A percentile compares a stretch with the other conserved stretches of the same genome.
These are phyloP conservation scores for Penicillium coffeae DNA, from an alignment of 495 filamentous ascomycete species.

Conservation along the genomic window DNA sequence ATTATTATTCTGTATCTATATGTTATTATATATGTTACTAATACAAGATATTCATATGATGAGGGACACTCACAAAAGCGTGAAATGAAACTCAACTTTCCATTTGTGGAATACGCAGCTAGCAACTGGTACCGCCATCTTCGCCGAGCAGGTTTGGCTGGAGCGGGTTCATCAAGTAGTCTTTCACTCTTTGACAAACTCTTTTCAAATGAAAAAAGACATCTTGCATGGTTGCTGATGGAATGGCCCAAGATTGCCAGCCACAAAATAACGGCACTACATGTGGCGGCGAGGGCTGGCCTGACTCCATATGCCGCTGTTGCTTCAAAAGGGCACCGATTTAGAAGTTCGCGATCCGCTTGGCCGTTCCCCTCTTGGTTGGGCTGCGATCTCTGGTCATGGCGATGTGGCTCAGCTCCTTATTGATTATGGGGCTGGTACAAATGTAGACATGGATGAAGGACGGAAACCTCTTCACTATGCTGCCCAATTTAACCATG, in stretches of 20 bases:
- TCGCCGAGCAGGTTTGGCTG: slow-evolving; percentile 3
- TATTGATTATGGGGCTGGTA: slow-evolving; percentile 19
- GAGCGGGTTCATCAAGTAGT: slow-evolving; percentile 5
- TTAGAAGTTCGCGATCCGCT: slow-evolving; percentile 7
- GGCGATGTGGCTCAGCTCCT: slow-evolving; percentile 17
- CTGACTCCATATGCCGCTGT: slow-evolving; percentile 12
- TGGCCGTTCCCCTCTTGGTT: slow-evolving; percentile 22
- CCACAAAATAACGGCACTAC: slow-evolving; percentile 17
- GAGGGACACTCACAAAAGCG: no score
- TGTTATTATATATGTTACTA: no score
- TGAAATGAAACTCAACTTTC: slow-evolving; percentile 8
- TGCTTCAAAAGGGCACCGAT: slow-evolving; percentile 12
- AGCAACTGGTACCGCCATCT: slow-evolving; percentile 16
- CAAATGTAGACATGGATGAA: slow-evolving; percentile 10
- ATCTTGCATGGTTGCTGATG: slow-evolving; percentile 14
- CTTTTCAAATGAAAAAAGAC: slow-evolving; percentile 3
- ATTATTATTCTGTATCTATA: no score
- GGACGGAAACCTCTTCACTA: slow-evolving; percentile 27
- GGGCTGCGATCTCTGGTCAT: slow-evolving; percentile 22
- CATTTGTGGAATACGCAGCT: slow-evolving; percentile 22
- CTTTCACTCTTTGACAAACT: slow-evolving; percentile 14
- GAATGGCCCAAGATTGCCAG: slow-evolving; percentile 11
- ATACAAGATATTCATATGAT: no score
- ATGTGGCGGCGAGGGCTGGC: slow-evolving; percentile 14
- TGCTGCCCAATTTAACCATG: slow-evolving; percentile 20